These are phyloP conservation scores for Leccinum subrobustum DNA, from an alignment of 1,284 basidiomycete genomes.

Conservation along the genomic window DNA sequence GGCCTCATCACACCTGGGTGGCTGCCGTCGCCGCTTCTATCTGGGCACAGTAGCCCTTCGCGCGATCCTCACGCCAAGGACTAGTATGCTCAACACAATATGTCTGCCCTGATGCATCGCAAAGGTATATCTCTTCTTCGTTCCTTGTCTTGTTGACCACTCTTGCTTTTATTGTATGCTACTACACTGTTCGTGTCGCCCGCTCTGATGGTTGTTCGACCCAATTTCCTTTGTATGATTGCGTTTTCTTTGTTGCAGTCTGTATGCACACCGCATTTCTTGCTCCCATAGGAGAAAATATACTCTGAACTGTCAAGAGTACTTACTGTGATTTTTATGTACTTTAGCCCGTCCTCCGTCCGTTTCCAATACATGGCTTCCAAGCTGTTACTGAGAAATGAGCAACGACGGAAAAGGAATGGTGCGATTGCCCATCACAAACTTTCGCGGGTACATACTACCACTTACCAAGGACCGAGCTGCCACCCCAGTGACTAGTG, in stretches of 20 bases:
- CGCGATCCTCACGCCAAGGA: constrained; percentile 28
- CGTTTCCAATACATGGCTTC: neutral
- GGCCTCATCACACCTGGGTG: constrained; percentile 42
- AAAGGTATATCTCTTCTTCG: constrained; percentile 14
- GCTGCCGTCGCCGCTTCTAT: constrained; percentile 32
- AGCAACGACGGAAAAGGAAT: neutral
- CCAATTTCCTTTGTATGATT: constrained; percentile 16
- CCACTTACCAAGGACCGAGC: too few species aligned
- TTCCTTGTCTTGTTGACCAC: constrained; percentile 2
- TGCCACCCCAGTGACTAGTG: too few species aligned
- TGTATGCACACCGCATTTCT: constrained; percentile 17
- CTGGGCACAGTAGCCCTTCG: constrained; percentile 32
- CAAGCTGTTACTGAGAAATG: neutral
- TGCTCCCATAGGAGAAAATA: constrained; percentile 11
- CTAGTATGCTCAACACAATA: constrained; percentile 26
- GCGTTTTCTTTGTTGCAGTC: constrained; percentile 6
- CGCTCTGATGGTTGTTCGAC: constrained; percentile 7
- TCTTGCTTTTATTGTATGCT: constrained; percentile 4
- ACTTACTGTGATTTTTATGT: neutral
- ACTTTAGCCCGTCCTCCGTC: neutral
- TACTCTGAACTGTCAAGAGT: constrained; percentile 5
- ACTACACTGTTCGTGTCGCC: neutral
- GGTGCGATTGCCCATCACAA: neutral
- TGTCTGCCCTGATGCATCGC: constrained; percentile 29
- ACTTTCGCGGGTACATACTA: neutral